Percentiles rank a stretch among this genome's conserved stretches.
Evolutionary conservation across 768 basidiomycete species (phyloP).

Genomic region (Tremella fuciformis): DNA sequence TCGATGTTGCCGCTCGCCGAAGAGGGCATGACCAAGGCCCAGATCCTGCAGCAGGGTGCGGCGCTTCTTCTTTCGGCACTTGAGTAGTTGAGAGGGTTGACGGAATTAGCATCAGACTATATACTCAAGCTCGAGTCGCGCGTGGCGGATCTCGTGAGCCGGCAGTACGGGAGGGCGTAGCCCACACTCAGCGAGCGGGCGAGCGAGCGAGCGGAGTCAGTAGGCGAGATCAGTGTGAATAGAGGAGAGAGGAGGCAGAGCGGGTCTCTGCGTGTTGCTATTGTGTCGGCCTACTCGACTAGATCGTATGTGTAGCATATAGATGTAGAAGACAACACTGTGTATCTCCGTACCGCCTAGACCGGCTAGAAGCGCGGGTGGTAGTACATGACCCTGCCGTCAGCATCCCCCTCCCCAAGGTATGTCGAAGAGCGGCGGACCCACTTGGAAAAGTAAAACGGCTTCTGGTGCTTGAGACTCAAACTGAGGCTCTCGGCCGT

Average conservation of each 20-base stretch:
- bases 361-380: conserved; percentile 17
- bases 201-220: no score
- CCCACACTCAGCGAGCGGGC: no score
- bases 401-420: no score
- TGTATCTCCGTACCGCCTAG: neutral
- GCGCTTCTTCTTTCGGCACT: neutral
- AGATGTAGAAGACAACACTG: conserved; percentile 4
- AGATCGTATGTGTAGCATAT: no score
- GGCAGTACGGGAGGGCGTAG: neutral
- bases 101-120: neutral
- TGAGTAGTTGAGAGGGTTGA: neutral
- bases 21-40: conserved; percentile 13
- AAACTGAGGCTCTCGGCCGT: conserved; percentile 70
- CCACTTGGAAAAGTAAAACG: conserved; percentile 90
- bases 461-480: conserved; percentile 73
- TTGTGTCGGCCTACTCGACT: no score
- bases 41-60: conserved; percentile 13
- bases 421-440: conserved; percentile 50
- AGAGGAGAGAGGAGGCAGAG: no score
- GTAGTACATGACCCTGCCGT: conserved; percentile 26
- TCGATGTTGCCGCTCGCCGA: conserved; percentile 7
- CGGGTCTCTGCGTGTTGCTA: no score
- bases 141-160: neutral
- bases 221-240: no score
- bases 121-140: conserved; percentile 2